phyloP scores from a whole-genome alignment of 2,329 filamentous ascomycete genomes.

The Teratosphaeriaceae sp. region DNA sequence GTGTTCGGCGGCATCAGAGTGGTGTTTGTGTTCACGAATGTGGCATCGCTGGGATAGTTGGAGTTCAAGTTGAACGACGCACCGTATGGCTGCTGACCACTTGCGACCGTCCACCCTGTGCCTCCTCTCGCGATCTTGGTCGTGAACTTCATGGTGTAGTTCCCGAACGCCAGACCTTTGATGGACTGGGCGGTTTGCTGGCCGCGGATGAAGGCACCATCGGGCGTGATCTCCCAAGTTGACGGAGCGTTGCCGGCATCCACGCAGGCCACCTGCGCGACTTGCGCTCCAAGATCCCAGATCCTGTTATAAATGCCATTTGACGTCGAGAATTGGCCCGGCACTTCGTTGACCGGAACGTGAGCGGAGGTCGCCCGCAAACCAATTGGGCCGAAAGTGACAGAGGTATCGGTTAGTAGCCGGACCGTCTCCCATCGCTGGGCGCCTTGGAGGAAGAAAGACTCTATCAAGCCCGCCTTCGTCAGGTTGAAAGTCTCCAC shows the following conservation, averaged over 20 bases:
- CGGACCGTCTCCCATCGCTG: slow-evolving; percentile 36
- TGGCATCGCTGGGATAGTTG: slow-evolving; percentile 18
- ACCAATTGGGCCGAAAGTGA: slow-evolving; percentile 29
- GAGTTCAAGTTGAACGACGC: slow-evolving; percentile 22
- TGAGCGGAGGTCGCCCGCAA: slow-evolving; percentile 27
- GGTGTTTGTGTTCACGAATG: slow-evolving; percentile 30
- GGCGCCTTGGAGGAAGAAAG: slow-evolving; percentile 35
- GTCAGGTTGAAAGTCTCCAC: slow-evolving; percentile 36
- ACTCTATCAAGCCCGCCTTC: slow-evolving; percentile 20
- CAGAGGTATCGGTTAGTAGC: slow-evolving; percentile 29
- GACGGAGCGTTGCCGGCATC: slow-evolving; percentile 32
- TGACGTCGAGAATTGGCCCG: slow-evolving; percentile 26
- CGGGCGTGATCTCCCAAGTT: slow-evolving; percentile 29
- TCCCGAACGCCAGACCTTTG: slow-evolving; percentile 19
- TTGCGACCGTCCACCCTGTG: slow-evolving; percentile 33
- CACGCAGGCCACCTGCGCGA: slow-evolving; percentile 31
- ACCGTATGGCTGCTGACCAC: slow-evolving; percentile 12
- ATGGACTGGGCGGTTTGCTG: slow-evolving; percentile 26
- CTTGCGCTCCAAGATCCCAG: slow-evolving; percentile 33
- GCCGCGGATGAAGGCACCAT: slow-evolving; percentile 32
- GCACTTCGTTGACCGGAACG: slow-evolving; percentile 18
- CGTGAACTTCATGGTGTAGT: slow-evolving; percentile 34
- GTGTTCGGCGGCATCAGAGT: slow-evolving; percentile 32
- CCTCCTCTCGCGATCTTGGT: slow-evolving; percentile 35
- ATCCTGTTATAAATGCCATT: slow-evolving; percentile 30